Base-by-base conservation (phyloP, 805 yeast species). In the Sugiyamaella boreocaroliniensis region DNA sequence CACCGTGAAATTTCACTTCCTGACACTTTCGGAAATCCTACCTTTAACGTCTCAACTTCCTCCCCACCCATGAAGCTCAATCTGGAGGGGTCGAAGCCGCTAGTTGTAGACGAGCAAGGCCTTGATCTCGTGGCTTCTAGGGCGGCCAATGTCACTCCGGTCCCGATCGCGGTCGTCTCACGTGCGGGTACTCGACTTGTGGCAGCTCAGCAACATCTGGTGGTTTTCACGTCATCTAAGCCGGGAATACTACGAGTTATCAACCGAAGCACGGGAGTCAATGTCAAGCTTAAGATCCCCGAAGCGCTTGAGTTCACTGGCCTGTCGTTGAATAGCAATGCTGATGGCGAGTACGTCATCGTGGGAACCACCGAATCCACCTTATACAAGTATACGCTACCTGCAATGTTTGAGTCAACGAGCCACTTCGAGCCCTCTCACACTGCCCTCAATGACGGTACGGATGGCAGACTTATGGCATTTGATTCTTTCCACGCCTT, bases 151-250 rank as follows among this genome's bases (percentile, higher is more conserved):
- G 37, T 32, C 10, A 11, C 37, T 10, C 37, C n/a, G 4, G 37
- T 32, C n/a, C 37, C 37, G 10, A 14, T 32, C 12, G 37, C 37
- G 3, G 37, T 32, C 37, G 37, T 32, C 8, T 10, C 37, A 4
- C 37, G 37, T 14, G 37, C 37, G n/a, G n/a, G 37, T 32, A 32
- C 37, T 14, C 37, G 37, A 4, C 20, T 52, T 40, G 50, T 60
- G 6, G 48, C 34, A 14, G 60, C 62, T 18, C 57, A 52, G 19
- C 48, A 47, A 14, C 34, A 40, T 26, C 56, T 52, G 29, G 59
- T 60, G 40, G 60, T 53, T 15, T 60, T 59, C 47, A 52, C 62
- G 1, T 50, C 62, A 1, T 52, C 61, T 12, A 59, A 59, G 47
- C 51, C 48, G 12, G 58, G 62, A 10, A 34, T 51, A 20, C 29